phyloP scores from a whole-genome alignment of 805 yeast genomes.

The Tetrapisispora fleetii region DNA sequence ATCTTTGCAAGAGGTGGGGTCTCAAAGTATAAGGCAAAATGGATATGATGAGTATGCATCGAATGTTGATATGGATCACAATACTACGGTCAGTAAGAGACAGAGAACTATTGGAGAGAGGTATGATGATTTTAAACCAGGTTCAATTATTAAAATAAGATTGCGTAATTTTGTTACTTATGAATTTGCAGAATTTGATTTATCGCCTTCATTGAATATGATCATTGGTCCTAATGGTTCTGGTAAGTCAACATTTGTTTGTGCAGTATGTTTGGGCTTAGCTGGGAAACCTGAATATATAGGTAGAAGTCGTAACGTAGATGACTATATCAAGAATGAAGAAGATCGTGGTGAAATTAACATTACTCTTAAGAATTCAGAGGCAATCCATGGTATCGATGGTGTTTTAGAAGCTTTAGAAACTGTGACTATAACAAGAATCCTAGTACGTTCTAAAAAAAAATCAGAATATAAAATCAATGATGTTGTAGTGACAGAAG shows the following conservation, averaged over 20 bases:
- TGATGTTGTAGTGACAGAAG: conserved; percentile 33
- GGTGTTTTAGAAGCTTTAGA: conserved; percentile 17
- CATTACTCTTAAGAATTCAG: conserved; percentile 26
- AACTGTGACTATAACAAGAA: conserved; percentile 35
- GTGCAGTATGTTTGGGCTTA: conserved; percentile 83
- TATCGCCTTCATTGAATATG: conserved; percentile 80
- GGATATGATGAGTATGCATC: neutral
- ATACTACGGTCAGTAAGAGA: conserved; percentile 5
- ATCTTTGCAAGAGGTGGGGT: neutral
- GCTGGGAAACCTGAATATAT: conserved; percentile 69
- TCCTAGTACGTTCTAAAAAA: conserved; percentile 31
- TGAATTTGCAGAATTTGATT: conserved; percentile 53
- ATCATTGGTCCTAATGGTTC: conserved; percentile 96
- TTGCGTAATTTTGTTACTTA: conserved; percentile 65
- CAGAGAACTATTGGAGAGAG: conserved; percentile 7
- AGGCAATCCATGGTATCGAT: conserved; percentile 15
- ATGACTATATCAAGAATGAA: conserved; percentile 68
- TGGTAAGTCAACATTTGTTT: conserved; percentile 87
- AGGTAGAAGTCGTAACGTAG: conserved; percentile 53
- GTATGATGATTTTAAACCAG: conserved; percentile 31
- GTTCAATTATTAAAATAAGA: conserved; percentile 43
- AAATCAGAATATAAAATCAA: conserved; percentile 49
- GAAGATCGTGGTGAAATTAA: conserved; percentile 29
- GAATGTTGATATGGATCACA: neutral
- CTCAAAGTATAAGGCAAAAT: neutral